Evolutionary conservation across 768 basidiomycete genomes (phyloP), one percentile per base, ranked within the genome.

Genomic region (Termitomyces sp.): DNA sequence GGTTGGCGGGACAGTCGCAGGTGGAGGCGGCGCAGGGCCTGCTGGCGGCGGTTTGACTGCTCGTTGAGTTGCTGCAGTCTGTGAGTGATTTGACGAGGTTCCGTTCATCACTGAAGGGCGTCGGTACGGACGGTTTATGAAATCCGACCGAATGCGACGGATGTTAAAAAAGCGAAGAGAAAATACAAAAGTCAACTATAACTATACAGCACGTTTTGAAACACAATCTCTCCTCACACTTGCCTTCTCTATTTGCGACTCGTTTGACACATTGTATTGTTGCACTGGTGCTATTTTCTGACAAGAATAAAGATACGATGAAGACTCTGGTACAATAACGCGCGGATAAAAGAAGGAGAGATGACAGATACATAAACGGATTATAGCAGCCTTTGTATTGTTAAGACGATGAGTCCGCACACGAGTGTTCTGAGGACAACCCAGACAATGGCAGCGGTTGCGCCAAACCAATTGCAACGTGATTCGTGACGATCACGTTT

Each of bases 11-110:
- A 80, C 77, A 48, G 80, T 75, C 54, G 76, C 74, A 57, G 86
- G 87, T 35, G 84, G 80, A 58, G 85, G 84, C 52, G 82, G 83
- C 40, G 83, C 78, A 64, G 82, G 84, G 26, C 81, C 80, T 44
- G 75, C 63, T n/a, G 83, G 79, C n/a, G 77, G 80, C 26, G 81
- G 80, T 65, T 80, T 84, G 20, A 77, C 70, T 30, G 70, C 74
- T 52, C 74, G 76, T 26, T 73, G 64, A 56, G 74, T 72, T 63
- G 74, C 69, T 57, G 58, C 35, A 69, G 67, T 73, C 60, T 73
- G 73, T 28, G 70, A 59, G 53, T 62, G 65, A 60, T 62, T 69
- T 60, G 72, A 63, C 63, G 69, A 70, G 61, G 76, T 64, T 70
- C 78, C 80, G 71, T 82, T 81, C 79, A 84, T 83, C 68, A 66